Evolutionary conservation across 768 basidiomycete species (phyloP).

Genomic region (Suillus tomentosus): DNA sequence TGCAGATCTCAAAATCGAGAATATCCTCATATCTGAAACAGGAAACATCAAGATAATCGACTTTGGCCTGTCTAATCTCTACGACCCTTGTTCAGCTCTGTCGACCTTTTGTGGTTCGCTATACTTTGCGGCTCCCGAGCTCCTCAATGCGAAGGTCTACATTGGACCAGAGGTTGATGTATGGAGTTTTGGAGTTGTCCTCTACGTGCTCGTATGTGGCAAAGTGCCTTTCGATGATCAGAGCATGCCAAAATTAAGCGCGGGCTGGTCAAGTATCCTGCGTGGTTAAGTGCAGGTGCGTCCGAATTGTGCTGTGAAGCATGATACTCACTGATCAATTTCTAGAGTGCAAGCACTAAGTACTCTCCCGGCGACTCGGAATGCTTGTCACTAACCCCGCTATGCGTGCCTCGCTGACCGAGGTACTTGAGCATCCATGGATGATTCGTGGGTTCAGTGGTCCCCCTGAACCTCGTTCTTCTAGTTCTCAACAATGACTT

Average conservation of each 20-base stretch:
- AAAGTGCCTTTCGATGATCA: slow-evolving; percentile 99
- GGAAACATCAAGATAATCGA: slow-evolving; percentile 99
- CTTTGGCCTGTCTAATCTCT: slow-evolving; percentile 97
- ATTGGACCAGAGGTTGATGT: slow-evolving; percentile 98
- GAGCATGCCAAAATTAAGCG: slow-evolving; percentile 99
- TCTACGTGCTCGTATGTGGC: slow-evolving; percentile 97
- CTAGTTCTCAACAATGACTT: background rate
- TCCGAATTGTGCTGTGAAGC: slow-evolving; percentile 15
- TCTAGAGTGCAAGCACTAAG: slow-evolving; percentile 90
- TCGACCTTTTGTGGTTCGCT: slow-evolving; percentile 97
- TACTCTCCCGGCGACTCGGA: slow-evolving; percentile 85
- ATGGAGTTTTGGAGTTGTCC: slow-evolving; percentile 98
- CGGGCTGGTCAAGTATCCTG: slow-evolving; percentile 94
- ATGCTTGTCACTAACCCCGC: slow-evolving; percentile 97
- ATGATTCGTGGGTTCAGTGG: slow-evolving; percentile 86
- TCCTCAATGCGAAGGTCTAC: slow-evolving; percentile 95
- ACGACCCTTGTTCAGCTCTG: slow-evolving; percentile 77
- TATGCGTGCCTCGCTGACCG: slow-evolving; percentile 76
- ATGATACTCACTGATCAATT: slow-evolving; percentile 17
- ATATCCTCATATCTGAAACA: slow-evolving; percentile 97
- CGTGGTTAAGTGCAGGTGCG: slow-evolving; percentile 92
- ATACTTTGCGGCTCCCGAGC: slow-evolving; percentile 97
- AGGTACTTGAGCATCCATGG: slow-evolving; percentile 90
- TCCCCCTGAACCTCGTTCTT: slow-evolving; percentile 54
- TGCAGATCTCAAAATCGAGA: slow-evolving; percentile 96